Conservation (phyloP, 192 early-diverging fungal genomes). For the Linnemannia exigua region DNA sequence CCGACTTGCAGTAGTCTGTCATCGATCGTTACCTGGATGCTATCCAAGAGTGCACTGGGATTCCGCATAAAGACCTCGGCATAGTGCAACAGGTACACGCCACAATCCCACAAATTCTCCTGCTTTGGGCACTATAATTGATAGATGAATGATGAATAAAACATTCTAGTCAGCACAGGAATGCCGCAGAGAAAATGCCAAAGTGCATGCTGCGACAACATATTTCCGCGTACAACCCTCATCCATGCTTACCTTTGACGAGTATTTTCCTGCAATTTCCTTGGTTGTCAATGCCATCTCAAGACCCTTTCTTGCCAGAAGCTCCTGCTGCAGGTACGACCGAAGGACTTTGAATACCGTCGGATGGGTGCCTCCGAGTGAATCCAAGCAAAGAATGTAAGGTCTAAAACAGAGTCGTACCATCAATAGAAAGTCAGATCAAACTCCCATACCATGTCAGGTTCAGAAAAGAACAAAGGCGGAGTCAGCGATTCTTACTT, state of each 20-base stretch:
- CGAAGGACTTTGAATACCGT: constrained; percentile 38
- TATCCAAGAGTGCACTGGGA: constrained; percentile 15
- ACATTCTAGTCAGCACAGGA: not conserved
- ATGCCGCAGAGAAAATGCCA: not conserved
- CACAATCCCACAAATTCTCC: constrained; percentile 88
- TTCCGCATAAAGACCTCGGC: constrained; percentile 75
- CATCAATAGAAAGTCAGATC: not conserved
- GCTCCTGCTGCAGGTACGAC: constrained; percentile 37
- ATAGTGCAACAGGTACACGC: constrained; percentile 85
- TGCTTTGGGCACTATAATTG: constrained; percentile 73
- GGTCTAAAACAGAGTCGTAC: not conserved
- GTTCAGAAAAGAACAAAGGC: not conserved
- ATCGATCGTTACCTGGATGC: constrained; percentile 23
- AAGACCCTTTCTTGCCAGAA: constrained; percentile 24
- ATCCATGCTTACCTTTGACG: constrained; percentile 24
- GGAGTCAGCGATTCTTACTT: constrained; percentile 8
- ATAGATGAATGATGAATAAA: not conserved
- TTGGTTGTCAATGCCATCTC: constrained; percentile 26
- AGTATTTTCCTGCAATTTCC: constrained; percentile 38
- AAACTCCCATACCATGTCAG: not conserved
- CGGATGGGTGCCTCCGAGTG: constrained; percentile 24
- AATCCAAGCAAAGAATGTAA: constrained; percentile 47
- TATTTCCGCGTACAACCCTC: not conserved
- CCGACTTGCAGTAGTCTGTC: not conserved
- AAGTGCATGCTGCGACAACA: not conserved